Evolutionary conservation across 2,329 filamentous ascomycete species (phyloP).

Genomic region (Canariomyces notabilis): DNA sequence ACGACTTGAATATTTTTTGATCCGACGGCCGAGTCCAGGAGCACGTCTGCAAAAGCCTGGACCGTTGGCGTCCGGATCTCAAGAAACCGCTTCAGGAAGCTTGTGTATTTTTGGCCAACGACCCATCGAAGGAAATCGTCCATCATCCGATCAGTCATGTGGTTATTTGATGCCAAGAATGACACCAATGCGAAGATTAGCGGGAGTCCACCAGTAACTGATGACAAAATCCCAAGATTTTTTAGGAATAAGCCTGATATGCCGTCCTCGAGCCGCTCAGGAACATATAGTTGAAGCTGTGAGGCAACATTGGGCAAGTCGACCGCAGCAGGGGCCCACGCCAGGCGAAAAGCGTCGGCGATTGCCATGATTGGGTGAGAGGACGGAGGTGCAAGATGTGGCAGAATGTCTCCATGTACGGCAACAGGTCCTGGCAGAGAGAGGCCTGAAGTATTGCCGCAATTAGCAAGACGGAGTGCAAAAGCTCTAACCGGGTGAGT

Average conservation of each 20-base stretch:
- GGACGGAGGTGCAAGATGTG: neutral
- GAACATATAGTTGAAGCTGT: neutral
- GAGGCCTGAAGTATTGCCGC: neutral
- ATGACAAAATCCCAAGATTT: neutral
- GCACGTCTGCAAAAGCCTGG: neutral
- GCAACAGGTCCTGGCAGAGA: neutral
- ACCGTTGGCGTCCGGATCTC: slow-evolving; percentile 3
- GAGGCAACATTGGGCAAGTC: neutral
- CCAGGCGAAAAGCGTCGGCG: neutral
- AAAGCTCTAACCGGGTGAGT: neutral
- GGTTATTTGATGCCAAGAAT: slow-evolving; percentile 8
- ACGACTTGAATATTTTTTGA: neutral
- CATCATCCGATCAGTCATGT: neutral
- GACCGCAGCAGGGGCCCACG: too few relatives aligned
- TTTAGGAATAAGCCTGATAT: neutral
- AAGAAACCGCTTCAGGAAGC: neutral
- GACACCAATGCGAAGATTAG: slow-evolving; percentile 1
- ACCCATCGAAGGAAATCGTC: slow-evolving; percentile 3
- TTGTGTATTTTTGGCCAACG: neutral
- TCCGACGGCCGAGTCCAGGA: slow-evolving; percentile 4
- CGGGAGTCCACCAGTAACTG: neutral
- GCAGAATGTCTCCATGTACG: too few relatives aligned
- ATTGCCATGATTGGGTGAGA: neutral
- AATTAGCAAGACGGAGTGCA: neutral
- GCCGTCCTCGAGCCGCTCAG: slow-evolving; percentile 2